phyloP scores from a whole-genome alignment of 495 filamentous ascomycete genomes.

The Aspergillus wentii region DNA sequence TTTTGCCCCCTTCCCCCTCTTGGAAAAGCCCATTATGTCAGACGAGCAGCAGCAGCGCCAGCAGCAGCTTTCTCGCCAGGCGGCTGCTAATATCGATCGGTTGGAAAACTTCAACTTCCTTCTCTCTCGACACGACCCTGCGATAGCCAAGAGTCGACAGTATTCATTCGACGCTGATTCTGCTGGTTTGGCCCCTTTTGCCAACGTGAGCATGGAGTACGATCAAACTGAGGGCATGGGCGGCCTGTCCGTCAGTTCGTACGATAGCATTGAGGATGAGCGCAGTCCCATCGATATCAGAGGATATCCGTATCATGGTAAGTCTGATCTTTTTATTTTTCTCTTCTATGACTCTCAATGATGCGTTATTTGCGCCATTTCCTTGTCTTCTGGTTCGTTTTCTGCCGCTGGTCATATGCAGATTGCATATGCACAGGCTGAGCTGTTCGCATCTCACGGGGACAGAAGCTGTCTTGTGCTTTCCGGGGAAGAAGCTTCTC shows the following conservation, averaged over 20 bases:
- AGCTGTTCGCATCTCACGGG: conserved; percentile 1
- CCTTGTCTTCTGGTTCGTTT: conserved; percentile 25
- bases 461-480: neutral
- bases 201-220: conserved; percentile 39
- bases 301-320: conserved; percentile 44
- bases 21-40: conserved; percentile 30
- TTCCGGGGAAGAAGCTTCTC: conserved; percentile 1
- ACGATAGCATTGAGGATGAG: conserved; percentile 45
- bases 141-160: conserved; percentile 29
- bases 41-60: conserved; percentile 28
- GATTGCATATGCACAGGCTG: conserved; percentile 12
- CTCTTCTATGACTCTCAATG: conserved; percentile 23
- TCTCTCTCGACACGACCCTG: conserved; percentile 34
- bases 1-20: conserved; percentile 1
- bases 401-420: conserved; percentile 10
- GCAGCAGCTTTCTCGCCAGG: conserved; percentile 12
- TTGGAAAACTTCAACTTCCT: conserved; percentile 43
- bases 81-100: conserved; percentile 30
- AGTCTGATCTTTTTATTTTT: conserved; percentile 12
- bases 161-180: conserved; percentile 41
- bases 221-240: conserved; percentile 46
- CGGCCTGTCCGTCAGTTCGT: conserved; percentile 45
- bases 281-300: conserved; percentile 38
- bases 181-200: conserved; percentile 29
- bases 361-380: conserved; percentile 39